Base-by-base conservation (phyloP, 2,329 filamentous ascomycete genomes). In the Arthrobotrys pseudoclavata region DNA sequence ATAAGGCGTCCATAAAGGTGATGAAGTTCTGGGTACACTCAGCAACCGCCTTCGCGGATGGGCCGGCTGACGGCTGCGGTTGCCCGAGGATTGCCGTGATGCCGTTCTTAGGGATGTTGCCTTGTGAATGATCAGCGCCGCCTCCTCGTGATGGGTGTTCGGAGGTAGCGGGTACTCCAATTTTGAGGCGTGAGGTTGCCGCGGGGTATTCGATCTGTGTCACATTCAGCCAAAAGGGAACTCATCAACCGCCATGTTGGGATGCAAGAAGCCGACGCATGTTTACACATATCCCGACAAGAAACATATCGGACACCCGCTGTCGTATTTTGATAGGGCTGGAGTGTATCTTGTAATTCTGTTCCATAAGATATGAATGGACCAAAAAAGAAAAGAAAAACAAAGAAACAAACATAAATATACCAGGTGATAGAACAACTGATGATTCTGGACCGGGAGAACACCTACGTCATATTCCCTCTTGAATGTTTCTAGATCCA, bases 1-100 rank as follows among this genome's bases (percentile, higher is more conserved):
- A 94, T 81, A 99, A 88, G 15, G 96, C 96, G 83, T 99, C 96
- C 64, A 99, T 88, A 83, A 99, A 95, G 0, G 96, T 99, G 84
- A 99, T 99, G 84, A 99, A 99, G 83, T 97, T 96, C 84, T 99
- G 94, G 0, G 95, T 98, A 1, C 96, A 96, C 79, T 95, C 91
- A n/a, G 81, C 81, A 18, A 80, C 81, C 15, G 68, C 80, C 79
- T 79, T 80, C 78, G 78, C 76, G 87, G 81, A 85, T 84, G 69
- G 83, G 86, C 55, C 71, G 34, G 52, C 62, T 37, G 83, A 82
- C 12, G 84, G 83, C 15, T 85, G 84, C 2, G 86, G 84, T 24
- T 64, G 62, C n/a, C 63, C 70, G 26, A 76, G 47, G 5, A 71
- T 69, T 63, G 67, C 75, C n/a, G 52, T 69, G 62, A 68, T 68